Evolutionary conservation across 169 alveolate species (phyloP), one percentile per base, ranked within the genome.

Genomic region (Blepharisma undulans): DNA sequence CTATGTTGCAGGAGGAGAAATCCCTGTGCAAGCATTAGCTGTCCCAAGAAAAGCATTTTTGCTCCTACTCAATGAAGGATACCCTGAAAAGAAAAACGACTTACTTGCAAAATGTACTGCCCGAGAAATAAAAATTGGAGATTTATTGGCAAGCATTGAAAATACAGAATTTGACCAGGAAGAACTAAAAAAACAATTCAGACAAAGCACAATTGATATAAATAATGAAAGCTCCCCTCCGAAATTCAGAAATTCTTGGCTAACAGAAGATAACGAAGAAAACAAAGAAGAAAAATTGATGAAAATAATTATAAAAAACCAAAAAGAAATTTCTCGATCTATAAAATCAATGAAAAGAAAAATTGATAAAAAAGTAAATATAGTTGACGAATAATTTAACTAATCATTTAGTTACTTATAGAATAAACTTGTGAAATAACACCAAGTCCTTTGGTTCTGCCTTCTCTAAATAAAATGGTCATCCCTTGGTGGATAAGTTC

Each of bases 391-490:
- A 3, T 48, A 48, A 48, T 48, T 78, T 29, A 29, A 78, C 34
- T 21, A 78, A 27, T 29, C 29, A 27, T 32, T 78, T 78, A 29
- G 86, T 78, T 78, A 78, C 34, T 78, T n/a, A 76, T 82, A 78
- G 95, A 77, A 36, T 87, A 89, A 36, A 92, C 87, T 80, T 93
- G 80, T 34, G 92, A 90, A 21, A 96, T 90, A 36, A 91, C 93
- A 61, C 98, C 98, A 72, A 96, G 84, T 21, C 97, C 98, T 88
- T 95, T 95, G 48, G 98, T 96, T 91, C 97, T 94, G 22, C 98
- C 98, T 91, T 97, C 98, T 84, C 98, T 96, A 88, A 97, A 94
- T 27, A 97, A 72, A 19, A 97, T 89, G 16, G 92, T 93, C 79
- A 92, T 87, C 16, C 97, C 97, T 71, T 89, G 92, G 60, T 93